Conservation (phyloP, 2,329 filamentous ascomycete genomes). For the Fusarium euwallaceae region DNA sequence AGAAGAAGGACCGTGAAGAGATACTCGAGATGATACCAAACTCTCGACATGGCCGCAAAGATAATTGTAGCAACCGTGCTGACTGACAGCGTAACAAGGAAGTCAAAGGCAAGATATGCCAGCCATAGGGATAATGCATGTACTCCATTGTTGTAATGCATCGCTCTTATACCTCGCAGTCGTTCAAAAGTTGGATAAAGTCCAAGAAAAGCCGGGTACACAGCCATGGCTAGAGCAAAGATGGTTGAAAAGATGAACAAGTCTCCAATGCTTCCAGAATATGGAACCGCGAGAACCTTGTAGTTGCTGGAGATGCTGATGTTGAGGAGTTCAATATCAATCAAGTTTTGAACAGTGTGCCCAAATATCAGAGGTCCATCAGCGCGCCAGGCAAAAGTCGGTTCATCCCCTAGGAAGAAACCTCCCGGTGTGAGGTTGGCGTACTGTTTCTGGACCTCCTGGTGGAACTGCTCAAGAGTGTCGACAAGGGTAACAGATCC, state of each 20-base stretch:
- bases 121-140: conserved; percentile 11
- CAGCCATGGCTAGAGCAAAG: conserved; percentile 1
- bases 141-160: conserved; percentile 21
- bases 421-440: conserved; percentile 8
- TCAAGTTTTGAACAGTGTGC: conserved; percentile 2
- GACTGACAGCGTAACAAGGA: neutral
- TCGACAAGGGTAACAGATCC: neutral
- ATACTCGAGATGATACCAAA: conserved; percentile 14
- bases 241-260: conserved; percentile 2
- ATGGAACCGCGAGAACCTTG: conserved; percentile 5
- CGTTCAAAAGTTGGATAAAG: conserved; percentile 17
- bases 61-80: neutral
- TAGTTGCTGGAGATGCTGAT: neutral
- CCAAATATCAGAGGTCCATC: conserved; percentile 6
- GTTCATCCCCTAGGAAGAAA: conserved; percentile 1
- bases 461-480: neutral
- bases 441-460: conserved; percentile 57
- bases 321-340: conserved; percentile 7
- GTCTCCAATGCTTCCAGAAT: conserved; percentile 11
- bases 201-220: conserved; percentile 17
- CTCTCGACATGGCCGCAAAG: neutral
- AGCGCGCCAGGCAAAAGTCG: conserved; percentile 9
- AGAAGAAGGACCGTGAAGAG: conserved; percentile 4
- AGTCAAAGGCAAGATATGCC: conserved; percentile 5
- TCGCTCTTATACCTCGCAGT: conserved; percentile 15